Evolutionary conservation across 768 basidiomycete species (phyloP), one percentile per base, ranked within the genome.

Genomic region (Krasilnikovozyma curviuscula): DNA sequence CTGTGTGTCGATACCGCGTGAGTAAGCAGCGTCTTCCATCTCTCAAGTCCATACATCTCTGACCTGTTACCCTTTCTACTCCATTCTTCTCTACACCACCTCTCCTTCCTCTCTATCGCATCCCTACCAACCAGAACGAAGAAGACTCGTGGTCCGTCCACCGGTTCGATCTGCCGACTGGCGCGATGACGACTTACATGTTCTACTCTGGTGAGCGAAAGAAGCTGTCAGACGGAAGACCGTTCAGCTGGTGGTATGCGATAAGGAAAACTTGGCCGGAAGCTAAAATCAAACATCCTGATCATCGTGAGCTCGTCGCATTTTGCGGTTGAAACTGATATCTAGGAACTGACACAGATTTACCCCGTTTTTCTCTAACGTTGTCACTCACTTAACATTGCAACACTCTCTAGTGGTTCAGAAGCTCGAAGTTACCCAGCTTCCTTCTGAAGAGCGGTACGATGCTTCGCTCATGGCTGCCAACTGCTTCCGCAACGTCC

Each of bases 231-330:
- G 64, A 65, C 23, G 24, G 32, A 57, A 54, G 63, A 29, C 61
- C 62, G 7, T 61, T 61, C 55, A 59, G 57, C 55, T 65, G 63
- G 64, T 65, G 63, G 63, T 56, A 60, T 37, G 57, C 59, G 16
- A 62, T 65, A 19, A 55, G 62, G 14, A 52, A 46, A 25, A 62
- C 63, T 0, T 65, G 63, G 63, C 64, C 63, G 1, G 49, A 57
- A 12, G 56, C 55, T 16, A 40, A 59, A 1, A 61, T 63, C 32
- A 60, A 59, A 3, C 45, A 57, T 27, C 60, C 59, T 7, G 59
- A 61, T 21, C 40, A 52, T 8, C 50, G 39, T 29, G 39, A 27
- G 46, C 41, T 35, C 25, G 18, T 35, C 35, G 16, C 5, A 8
- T n/a, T 27, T 18, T 27, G 14, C n/a, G n/a, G n/a, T n/a, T n/a